Percentiles rank a stretch among this genome's conserved stretches.
phyloP scores from a whole-genome alignment of 495 filamentous ascomycete species.

The Xylona heveae region DNA sequence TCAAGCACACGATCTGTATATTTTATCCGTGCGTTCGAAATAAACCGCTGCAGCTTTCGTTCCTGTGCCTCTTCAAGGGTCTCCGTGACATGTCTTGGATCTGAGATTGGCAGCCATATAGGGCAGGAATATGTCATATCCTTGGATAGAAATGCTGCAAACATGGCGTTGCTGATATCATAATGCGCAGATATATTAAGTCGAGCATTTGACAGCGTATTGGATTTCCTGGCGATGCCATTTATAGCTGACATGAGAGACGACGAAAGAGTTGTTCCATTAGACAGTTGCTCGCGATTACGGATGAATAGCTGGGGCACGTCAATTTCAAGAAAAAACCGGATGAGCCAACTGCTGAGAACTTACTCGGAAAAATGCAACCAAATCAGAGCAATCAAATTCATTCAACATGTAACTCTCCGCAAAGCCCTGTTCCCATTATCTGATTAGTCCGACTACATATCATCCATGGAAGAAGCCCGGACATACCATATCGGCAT shows the following conservation, averaged over 20 bases:
- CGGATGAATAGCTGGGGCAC: slow-evolving; percentile 34
- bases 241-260: slow-evolving; percentile 26
- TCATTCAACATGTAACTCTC: slow-evolving; percentile 53
- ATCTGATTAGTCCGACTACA: neutral
- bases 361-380: slow-evolving; percentile 37
- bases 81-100: slow-evolving; percentile 20
- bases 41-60: slow-evolving; percentile 38
- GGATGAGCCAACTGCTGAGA: neutral
- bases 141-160: slow-evolving; percentile 44
- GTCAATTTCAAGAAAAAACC: slow-evolving; percentile 2
- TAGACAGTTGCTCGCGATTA: slow-evolving; percentile 32
- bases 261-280: slow-evolving; percentile 37
- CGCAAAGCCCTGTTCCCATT: slow-evolving; percentile 32
- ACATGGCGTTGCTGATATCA: slow-evolving; percentile 55
- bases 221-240: slow-evolving; percentile 31
- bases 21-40: slow-evolving; percentile 36
- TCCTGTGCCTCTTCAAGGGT: slow-evolving; percentile 40
- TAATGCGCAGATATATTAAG: slow-evolving; percentile 51
- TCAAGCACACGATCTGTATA: slow-evolving; percentile 42
- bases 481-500: slow-evolving; percentile 34
- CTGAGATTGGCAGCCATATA: slow-evolving; percentile 30
- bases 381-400: slow-evolving; percentile 37
- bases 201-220: slow-evolving; percentile 40
- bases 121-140: slow-evolving; percentile 65
- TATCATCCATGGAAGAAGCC: neutral